Evolutionary conservation across 2,329 filamentous ascomycete species (phyloP), one percentile per base, ranked within the genome.

Genomic region (Alternaria triticina): DNA sequence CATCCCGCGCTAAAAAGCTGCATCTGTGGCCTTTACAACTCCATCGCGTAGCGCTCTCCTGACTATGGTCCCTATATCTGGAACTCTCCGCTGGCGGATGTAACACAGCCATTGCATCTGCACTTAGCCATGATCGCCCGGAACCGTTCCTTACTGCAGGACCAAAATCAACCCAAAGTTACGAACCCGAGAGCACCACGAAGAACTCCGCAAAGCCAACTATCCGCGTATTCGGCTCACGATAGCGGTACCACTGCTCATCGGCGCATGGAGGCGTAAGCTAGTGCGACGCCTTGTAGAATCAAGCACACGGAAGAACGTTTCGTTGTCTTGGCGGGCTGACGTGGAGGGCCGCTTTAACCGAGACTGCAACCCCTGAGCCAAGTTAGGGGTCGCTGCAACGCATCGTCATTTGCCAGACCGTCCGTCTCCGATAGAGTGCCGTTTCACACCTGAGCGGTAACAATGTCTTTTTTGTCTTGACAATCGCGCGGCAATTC

Each of bases 281-380:
- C 46, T 7, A 44, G 30, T 55, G 51, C 62, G 43, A 36, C 59
- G 51, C 62, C 58, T 23, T 56, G 20, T 27, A 28, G n/a, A 59
- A 59, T 55, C 62, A 64, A 64, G 46, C 61, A 57, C 55, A 58
- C 64, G 57, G 64, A 56, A 59, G 55, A 57, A 54, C 62, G 46
- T 44, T 30, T 55, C 40, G 40, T 28, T 15, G 51, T 54, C 64
- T 68, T 64, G 66, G 66, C 64, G 49, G 8, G 61, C 66, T 66
- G 54, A 68, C 59, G 64, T 57, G 61, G 57, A 61, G 54, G 45
- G 49, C 61, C 61, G 64, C 54, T 66, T 25, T 64, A 66, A 44
- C 61, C 61, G 61, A 46, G 28, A 49, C 52, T 10, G 25, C 25
- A 22, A 17, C 52, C 57, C 62, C 63, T 56, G 55, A 60, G 11